phyloP scores from a whole-genome alignment of 208 protist species.

The Crithidia bombi region DNA sequence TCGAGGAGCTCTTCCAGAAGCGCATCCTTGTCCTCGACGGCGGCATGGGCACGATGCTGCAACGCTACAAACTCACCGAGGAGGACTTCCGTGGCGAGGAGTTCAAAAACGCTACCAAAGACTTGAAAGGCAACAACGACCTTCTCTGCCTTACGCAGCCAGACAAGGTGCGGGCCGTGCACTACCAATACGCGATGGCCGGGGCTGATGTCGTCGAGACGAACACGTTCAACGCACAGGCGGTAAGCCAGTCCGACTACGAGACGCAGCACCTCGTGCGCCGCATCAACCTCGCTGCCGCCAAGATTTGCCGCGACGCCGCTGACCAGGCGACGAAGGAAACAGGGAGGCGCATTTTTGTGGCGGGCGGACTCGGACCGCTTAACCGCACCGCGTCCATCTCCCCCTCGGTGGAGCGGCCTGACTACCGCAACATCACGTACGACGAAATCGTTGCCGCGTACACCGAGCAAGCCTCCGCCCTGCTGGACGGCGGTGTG shows the following conservation, averaged over 20 bases:
- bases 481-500: slow-evolving; percentile 93
- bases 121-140: slow-evolving; percentile 98
- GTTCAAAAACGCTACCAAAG: slow-evolving; percentile 87
- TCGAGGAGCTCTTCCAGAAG: slow-evolving; percentile 53
- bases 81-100: slow-evolving; percentile 83
- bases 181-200: slow-evolving; percentile 92
- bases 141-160: slow-evolving; percentile 93
- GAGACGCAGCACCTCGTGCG: slow-evolving; percentile 85
- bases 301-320: slow-evolving; percentile 70
- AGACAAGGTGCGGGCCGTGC: slow-evolving; percentile 90
- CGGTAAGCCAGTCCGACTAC: slow-evolving; percentile 96
- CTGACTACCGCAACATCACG: slow-evolving; percentile 91
- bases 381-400: slow-evolving; percentile 96
- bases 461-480: slow-evolving; percentile 92
- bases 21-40: slow-evolving; percentile 93
- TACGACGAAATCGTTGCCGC: slow-evolving; percentile 94
- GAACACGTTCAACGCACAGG: slow-evolving; percentile 96
- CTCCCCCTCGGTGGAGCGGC: slow-evolving; percentile 93
- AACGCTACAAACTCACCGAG: slow-evolving; percentile 87
- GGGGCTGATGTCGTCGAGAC: slow-evolving; percentile 97
- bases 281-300: slow-evolving; percentile 85
- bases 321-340: slow-evolving; percentile 44
- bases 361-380: slow-evolving; percentile 95
- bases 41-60: slow-evolving; percentile 97
- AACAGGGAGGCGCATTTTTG: slow-evolving; percentile 77